Conservation (phyloP, 495 filamentous ascomycete genomes). For the Cetradonia linearis region DNA sequence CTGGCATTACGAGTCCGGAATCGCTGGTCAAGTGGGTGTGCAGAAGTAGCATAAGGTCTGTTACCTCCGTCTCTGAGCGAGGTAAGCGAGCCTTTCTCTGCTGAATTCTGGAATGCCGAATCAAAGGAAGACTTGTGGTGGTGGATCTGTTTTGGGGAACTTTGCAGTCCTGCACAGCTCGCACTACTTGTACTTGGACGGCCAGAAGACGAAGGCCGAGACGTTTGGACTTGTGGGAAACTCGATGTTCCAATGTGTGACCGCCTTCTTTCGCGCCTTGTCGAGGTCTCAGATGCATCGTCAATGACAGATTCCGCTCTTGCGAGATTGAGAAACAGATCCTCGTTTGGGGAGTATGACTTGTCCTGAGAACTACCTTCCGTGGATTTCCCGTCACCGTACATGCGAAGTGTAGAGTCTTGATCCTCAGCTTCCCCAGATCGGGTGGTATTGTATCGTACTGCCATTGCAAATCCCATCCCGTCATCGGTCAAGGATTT, state of each 20-base stretch:
- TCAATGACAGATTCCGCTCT: slow-evolving; percentile 41
- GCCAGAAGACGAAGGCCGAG: slow-evolving; percentile 36
- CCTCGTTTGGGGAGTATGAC: slow-evolving; percentile 38
- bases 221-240: slow-evolving; percentile 23
- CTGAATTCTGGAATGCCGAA: slow-evolving; percentile 4
- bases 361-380: slow-evolving; percentile 26
- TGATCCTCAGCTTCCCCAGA: slow-evolving; percentile 17
- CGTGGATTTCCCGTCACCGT: slow-evolving; percentile 25
- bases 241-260: slow-evolving; percentile 16
- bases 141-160: background rate
- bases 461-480: slow-evolving; percentile 4
- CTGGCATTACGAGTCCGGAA: slow-evolving; percentile 34
- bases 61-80: slow-evolving; percentile 25
- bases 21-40: slow-evolving; percentile 42
- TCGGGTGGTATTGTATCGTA: slow-evolving; percentile 9
- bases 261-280: slow-evolving; percentile 31
- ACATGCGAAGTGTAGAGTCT: slow-evolving; percentile 29
- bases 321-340: slow-evolving; percentile 57
- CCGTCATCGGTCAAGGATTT: slow-evolving; percentile 8
- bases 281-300: slow-evolving; percentile 37
- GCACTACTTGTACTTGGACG: slow-evolving; percentile 30
- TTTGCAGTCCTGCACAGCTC: slow-evolving; percentile 7
- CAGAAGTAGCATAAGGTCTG: slow-evolving; percentile 37
- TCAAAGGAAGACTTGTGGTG: slow-evolving; percentile 15
- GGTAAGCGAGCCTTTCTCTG: slow-evolving; percentile 11